phyloP scores from a whole-genome alignment of 2,329 filamentous ascomycete genomes.

The Diplodia intermedia region DNA sequence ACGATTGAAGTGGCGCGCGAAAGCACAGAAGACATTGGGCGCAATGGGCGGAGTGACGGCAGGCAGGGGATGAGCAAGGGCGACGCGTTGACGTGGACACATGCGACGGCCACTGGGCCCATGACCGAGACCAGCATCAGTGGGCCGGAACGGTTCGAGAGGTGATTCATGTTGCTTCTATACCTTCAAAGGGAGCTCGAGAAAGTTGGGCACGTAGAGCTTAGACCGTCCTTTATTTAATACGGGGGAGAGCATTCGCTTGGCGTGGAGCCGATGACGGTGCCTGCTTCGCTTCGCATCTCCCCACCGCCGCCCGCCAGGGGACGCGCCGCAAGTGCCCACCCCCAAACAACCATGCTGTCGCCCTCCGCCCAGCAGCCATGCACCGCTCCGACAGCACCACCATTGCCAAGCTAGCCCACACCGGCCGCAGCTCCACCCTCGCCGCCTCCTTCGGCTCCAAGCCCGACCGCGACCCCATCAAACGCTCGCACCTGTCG shows the following conservation, averaged over 20 bases:
- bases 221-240: not conserved
- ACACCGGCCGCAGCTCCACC: conserved; percentile 28
- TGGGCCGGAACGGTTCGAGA: conserved; percentile 16
- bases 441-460: conserved; percentile 28
- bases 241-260: not conserved
- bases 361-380: conserved; percentile 17
- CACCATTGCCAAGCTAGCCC: conserved; percentile 26
- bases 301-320: conserved; percentile 4
- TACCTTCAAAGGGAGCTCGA: not conserved
- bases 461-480: conserved; percentile 26
- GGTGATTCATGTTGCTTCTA: not conserved
- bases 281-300: conserved; percentile 13
- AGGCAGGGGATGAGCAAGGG: conserved; percentile 11
- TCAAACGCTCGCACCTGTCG: conserved; percentile 42
- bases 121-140: conserved; percentile 25
- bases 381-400: conserved; percentile 25
- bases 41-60: not conserved
- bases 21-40: not conserved
- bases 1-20: conserved; percentile 26
- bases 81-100: conserved; percentile 16
- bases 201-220: not conserved
- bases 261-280: conserved; percentile 24
- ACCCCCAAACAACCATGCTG: conserved; percentile 5
- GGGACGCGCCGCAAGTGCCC: not conserved
- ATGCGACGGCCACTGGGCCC: conserved; percentile 19